phyloP scores from a whole-genome alignment of 1,284 basidiomycete genomes.

The Heterobasidion parviporum region DNA sequence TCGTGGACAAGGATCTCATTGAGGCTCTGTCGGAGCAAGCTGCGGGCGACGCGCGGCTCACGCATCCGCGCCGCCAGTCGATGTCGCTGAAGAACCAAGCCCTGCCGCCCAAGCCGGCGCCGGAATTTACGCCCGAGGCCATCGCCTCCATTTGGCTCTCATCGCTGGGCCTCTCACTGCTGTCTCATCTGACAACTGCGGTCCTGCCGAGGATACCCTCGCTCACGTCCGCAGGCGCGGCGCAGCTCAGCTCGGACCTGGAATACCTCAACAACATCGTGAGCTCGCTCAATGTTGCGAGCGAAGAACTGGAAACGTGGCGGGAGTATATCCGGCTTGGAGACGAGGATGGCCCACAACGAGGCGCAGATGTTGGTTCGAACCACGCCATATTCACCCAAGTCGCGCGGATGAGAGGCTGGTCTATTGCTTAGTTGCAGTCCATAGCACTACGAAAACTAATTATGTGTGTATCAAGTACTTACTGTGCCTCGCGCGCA shows the following conservation, averaged over 20 bases:
- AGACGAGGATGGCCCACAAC: conserved; percentile 20
- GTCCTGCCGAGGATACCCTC: conserved; percentile 57
- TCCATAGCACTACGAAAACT: background rate
- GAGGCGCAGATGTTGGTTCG: background rate
- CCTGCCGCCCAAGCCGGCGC: conserved; percentile 20
- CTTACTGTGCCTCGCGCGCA: background rate
- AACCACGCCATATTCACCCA: background rate
- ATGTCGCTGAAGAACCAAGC: conserved; percentile 10
- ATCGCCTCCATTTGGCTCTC: conserved; percentile 87
- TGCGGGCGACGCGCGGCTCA: conserved; percentile 15
- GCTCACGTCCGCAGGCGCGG: conserved; percentile 60
- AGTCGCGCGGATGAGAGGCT: background rate
- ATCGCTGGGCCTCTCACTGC: conserved; percentile 75
- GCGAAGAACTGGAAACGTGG: conserved; percentile 68
- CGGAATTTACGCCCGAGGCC: conserved; percentile 53
- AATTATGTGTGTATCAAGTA: too few species aligned
- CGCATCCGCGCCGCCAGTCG: conserved; percentile 10
- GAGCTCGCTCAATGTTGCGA: conserved; percentile 84
- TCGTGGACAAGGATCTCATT: conserved; percentile 52
- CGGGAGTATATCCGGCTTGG: conserved; percentile 54
- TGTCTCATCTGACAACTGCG: conserved; percentile 60
- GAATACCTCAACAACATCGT: conserved; percentile 88
- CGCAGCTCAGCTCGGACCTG: conserved; percentile 84
- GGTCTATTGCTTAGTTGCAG: background rate
- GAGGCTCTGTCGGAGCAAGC: conserved; percentile 33